Percentiles rank a stretch among this genome's conserved stretches.
Evolutionary conservation across 345 rosid genomes (phyloP).

Genomic region (Clarkia xantiana): DNA sequence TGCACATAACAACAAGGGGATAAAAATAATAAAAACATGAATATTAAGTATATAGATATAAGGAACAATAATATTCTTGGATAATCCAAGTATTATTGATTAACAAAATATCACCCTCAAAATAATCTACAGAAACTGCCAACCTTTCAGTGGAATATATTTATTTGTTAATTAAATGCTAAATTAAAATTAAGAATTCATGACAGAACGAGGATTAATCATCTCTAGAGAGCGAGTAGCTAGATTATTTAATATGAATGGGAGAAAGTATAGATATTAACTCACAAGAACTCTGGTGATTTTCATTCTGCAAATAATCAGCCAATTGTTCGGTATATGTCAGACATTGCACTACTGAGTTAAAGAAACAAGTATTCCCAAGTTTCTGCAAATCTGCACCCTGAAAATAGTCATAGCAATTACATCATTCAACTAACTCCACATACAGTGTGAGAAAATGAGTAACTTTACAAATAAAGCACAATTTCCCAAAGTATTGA

Average conservation of each 20-base stretch:
- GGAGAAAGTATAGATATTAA: constrained; percentile 6
- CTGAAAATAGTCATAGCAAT: constrained; percentile 24
- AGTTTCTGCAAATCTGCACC: constrained; percentile 94
- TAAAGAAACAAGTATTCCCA: constrained; percentile 97
- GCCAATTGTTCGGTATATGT: constrained; percentile 97
- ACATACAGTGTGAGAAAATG: not conserved
- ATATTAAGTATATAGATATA: too few relatives aligned
- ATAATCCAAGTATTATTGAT: not conserved
- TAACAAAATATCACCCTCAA: not conserved
- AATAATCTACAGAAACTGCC: too few relatives aligned
- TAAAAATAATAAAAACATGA: too few relatives aligned
- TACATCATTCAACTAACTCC: not conserved
- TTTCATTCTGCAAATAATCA: constrained; percentile 67
- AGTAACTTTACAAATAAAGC: too few relatives aligned
- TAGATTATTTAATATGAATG: not conserved
- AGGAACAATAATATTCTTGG: not conserved
- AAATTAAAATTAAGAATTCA: too few relatives aligned
- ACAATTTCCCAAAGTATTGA: not conserved
- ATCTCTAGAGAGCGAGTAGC: not conserved
- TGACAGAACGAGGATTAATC: too few relatives aligned
- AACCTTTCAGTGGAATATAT: too few relatives aligned
- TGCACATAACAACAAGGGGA: constrained; percentile 17
- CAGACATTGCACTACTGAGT: constrained; percentile 86
- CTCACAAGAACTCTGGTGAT: constrained; percentile 79
- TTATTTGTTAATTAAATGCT: too few relatives aligned